Evolutionary conservation across 306 rosid genomes (phyloP).

Genomic region (Ochetophila trinervis): DNA sequence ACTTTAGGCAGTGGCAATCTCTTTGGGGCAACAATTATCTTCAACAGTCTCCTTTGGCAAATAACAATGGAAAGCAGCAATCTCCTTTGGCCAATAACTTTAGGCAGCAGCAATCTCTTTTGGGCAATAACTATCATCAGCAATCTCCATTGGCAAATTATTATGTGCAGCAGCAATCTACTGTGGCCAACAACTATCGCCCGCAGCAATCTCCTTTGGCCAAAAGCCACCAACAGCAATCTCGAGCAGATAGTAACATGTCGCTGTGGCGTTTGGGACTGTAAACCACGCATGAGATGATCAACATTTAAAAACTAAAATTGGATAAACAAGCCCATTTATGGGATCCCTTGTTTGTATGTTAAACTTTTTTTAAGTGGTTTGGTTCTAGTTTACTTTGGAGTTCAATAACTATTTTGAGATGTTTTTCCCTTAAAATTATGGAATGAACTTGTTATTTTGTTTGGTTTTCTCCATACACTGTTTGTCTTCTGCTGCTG

Average conservation of each 20-base stretch:
- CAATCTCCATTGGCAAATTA: background rate
- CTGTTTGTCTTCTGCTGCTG: background rate
- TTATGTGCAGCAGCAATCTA: background rate
- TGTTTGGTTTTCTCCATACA: background rate
- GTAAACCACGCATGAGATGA: constrained; percentile 4
- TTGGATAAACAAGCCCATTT: background rate
- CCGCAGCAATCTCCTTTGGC: no score
- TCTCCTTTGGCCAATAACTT: no score
- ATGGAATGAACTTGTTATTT: constrained; percentile 2
- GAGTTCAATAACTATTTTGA: background rate
- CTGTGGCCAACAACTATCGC: background rate
- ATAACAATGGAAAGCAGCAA: no score
- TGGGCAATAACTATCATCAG: background rate
- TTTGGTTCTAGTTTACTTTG: background rate
- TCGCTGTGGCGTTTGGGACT: background rate
- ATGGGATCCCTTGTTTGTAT: background rate
- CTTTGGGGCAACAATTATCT: no score
- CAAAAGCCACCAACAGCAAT: background rate
- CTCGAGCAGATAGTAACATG: background rate
- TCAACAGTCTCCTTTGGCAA: background rate
- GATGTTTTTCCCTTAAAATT: background rate
- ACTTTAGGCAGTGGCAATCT: no score
- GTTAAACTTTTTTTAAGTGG: background rate
- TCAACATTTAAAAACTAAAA: background rate
- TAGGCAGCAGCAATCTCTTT: no score